These are phyloP conservation scores for Rhinocladiella mackenziei DNA, from an alignment of 2,329 filamentous ascomycete genomes.

Conservation along the genomic window DNA sequence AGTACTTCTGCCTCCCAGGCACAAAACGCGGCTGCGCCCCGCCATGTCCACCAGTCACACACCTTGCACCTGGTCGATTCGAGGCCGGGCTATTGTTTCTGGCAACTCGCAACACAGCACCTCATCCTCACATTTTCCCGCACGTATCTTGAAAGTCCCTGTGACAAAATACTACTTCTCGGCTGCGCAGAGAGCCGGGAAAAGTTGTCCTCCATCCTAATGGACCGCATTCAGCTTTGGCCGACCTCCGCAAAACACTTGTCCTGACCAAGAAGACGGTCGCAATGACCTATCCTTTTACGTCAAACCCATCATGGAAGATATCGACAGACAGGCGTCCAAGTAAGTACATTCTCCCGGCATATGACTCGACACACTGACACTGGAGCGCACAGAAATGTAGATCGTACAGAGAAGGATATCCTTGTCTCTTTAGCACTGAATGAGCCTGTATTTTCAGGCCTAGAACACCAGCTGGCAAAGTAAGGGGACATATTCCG, in stretches of 20 bases:
- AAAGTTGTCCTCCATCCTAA: slow-evolving; percentile 11
- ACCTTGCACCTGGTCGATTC: too few species aligned
- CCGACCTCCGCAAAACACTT: slow-evolving; percentile 20
- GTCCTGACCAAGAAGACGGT: slow-evolving; percentile 26
- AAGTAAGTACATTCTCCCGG: slow-evolving; percentile 41
- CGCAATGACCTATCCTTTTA: slow-evolving; percentile 26
- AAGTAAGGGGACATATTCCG: slow-evolving; percentile 18
- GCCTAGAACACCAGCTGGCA: slow-evolving; percentile 22
- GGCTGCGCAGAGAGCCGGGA: slow-evolving; percentile 16
- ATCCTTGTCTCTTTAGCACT: slow-evolving; percentile 37
- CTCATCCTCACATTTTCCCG: neutral
- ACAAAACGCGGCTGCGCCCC: too few species aligned
- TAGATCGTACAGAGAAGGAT: slow-evolving; percentile 43
- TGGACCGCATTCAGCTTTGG: slow-evolving; percentile 25
- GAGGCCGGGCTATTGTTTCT: too few species aligned
- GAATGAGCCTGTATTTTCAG: slow-evolving; percentile 22
- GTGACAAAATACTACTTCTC: too few species aligned
- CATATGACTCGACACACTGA: slow-evolving; percentile 1
- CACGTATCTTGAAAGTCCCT: neutral
- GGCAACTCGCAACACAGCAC: neutral
- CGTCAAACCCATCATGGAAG: slow-evolving; percentile 26
- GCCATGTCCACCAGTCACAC: neutral
- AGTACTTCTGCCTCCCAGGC: too few species aligned
- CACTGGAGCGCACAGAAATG: slow-evolving; percentile 33
- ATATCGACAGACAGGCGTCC: slow-evolving; percentile 45